Evolutionary conservation across 768 basidiomycete genomes (phyloP).

Genomic region (Suillus bovinus): DNA sequence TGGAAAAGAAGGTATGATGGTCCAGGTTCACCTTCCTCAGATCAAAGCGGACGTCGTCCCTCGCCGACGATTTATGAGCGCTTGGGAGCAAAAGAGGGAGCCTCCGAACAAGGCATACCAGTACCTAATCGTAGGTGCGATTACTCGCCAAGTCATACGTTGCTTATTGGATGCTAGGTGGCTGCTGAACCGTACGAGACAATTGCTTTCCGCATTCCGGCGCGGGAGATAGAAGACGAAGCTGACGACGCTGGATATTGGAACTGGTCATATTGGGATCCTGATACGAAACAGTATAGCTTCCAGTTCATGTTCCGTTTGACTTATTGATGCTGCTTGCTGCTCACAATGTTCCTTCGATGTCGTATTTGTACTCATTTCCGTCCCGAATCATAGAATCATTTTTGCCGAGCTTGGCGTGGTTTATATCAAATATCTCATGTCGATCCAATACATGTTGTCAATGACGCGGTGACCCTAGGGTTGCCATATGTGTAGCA

Average conservation of each 20-base stretch:
- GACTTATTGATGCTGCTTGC: constrained; percentile 28
- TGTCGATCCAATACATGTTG: constrained; percentile 24
- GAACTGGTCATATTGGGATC: constrained; percentile 99
- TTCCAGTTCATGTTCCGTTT: constrained; percentile 97
- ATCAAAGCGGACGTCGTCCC: constrained; percentile 87
- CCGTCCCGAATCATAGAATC: not conserved
- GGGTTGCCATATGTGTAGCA: not conserved
- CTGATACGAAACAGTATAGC: constrained; percentile 98
- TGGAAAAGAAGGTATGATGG: constrained; percentile 97
- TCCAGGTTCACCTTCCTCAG: constrained; percentile 94
- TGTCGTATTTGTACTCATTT: not conserved
- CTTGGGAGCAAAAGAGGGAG: constrained; percentile 96
- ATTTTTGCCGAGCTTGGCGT: not conserved
- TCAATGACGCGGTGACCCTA: not conserved
- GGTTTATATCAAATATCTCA: not conserved
- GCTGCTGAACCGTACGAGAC: constrained; percentile 99
- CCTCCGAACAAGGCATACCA: constrained; percentile 96
- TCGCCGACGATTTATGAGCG: constrained; percentile 92
- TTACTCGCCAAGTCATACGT: constrained; percentile 12
- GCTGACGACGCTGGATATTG: constrained; percentile 87
- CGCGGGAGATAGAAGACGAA: constrained; percentile 95
- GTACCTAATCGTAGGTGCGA: constrained; percentile 87
- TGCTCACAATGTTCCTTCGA: not conserved
- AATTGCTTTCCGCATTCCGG: constrained; percentile 96
- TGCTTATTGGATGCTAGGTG: constrained; percentile 59